These are phyloP conservation scores for Neckera pumila DNA, from an alignment of 225 moss, liverwort and hornwort genomes.

Conservation along the genomic window DNA sequence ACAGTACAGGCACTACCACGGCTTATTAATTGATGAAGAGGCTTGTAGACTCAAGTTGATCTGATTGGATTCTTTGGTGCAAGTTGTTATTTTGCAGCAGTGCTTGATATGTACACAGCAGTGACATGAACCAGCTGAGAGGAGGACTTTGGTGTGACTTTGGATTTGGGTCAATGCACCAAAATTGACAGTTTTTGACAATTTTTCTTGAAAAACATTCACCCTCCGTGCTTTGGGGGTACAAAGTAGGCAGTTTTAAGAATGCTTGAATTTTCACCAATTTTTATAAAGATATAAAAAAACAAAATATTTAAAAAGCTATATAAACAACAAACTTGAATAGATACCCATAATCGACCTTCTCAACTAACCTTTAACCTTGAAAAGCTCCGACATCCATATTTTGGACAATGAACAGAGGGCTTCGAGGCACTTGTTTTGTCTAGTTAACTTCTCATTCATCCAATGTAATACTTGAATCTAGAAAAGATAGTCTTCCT, in stretches of 20 bases:
- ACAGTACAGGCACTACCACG: background rate
- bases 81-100: background rate
- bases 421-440: no score
- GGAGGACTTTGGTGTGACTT: background rate
- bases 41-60: background rate
- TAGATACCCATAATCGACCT: no score
- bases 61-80: background rate
- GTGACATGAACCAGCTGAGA: background rate
- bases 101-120: background rate
- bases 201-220: background rate
- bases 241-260: background rate
- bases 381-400: no score
- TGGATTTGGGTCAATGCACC: background rate
- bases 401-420: no score
- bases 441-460: no score
- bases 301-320: background rate
- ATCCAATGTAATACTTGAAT: no score
- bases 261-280: background rate
- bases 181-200: background rate
- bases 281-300: no score
- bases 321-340: background rate
- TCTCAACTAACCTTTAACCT: no score
- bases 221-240: accelerated
- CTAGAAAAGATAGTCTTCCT: no score
- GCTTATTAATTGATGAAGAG: background rate